phyloP scores from a whole-genome alignment of 208 protist species.

The Trypanosoma rangeli region DNA sequence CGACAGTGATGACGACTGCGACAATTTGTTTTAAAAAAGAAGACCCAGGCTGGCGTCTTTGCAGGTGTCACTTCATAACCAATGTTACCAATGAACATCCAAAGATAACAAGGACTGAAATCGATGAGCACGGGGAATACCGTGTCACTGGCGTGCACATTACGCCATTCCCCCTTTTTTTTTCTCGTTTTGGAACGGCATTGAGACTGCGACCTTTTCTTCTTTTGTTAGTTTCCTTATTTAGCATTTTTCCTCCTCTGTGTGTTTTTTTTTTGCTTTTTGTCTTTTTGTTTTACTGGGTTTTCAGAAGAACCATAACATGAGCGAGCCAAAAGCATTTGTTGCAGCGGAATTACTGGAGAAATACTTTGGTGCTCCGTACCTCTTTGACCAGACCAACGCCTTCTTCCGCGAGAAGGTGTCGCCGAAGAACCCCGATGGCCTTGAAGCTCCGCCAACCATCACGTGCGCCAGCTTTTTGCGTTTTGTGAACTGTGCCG shows the following conservation, averaged over 20 bases:
- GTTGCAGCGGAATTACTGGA: conserved; percentile 16
- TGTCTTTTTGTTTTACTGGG: not conserved
- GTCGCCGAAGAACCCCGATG: conserved; percentile 18
- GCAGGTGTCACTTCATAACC: not conserved
- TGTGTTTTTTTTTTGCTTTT: conserved; percentile 15
- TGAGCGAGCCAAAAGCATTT: conserved; percentile 10
- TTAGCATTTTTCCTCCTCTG: not conserved
- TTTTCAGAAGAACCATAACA: not conserved
- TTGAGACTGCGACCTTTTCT: not conserved
- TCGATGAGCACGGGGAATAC: not conserved
- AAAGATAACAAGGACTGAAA: not conserved
- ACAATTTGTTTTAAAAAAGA: conserved; percentile 39
- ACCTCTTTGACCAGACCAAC: conserved; percentile 36
- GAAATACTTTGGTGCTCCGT: conserved; percentile 31
- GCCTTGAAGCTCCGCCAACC: conserved; percentile 16
- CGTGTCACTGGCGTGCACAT: too few relatives aligned
- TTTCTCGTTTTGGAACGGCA: not conserved
- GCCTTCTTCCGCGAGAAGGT: conserved; percentile 37
- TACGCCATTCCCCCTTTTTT: not conserved
- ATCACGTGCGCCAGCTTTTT: conserved; percentile 31
- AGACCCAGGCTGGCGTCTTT: not conserved
- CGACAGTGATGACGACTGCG: conserved; percentile 24
- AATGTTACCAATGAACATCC: not conserved
- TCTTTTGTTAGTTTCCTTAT: conserved; percentile 7
- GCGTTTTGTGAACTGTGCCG: conserved; percentile 25